These are phyloP conservation scores for Melampsora allii-populina DNA, from an alignment of 1,284 basidiomycete genomes.

Conservation along the genomic window DNA sequence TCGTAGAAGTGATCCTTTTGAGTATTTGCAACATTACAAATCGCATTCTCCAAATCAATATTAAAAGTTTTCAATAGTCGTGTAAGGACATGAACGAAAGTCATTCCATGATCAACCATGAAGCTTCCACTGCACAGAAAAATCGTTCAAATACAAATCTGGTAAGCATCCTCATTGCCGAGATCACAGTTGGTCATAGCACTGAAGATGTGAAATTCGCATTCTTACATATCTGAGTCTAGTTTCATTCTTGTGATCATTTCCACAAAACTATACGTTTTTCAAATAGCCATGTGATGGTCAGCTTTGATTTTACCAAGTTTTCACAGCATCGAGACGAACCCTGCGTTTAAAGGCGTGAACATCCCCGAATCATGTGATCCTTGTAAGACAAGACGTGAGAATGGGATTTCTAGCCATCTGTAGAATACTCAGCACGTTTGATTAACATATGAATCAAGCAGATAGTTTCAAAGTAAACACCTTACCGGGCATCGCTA, in stretches of 20 bases:
- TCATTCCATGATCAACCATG: slow-evolving; percentile 20
- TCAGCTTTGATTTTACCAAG: not conserved
- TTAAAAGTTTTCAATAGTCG: slow-evolving; percentile 21
- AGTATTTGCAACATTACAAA: slow-evolving; percentile 38
- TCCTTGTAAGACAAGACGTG: slow-evolving; percentile 27
- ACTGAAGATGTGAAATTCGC: not conserved
- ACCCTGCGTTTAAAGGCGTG: slow-evolving; percentile 22
- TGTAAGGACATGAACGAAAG: slow-evolving; percentile 29
- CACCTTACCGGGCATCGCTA: not conserved
- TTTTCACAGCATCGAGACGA: slow-evolving; percentile 1
- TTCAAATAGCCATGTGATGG: not conserved
- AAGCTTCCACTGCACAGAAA: slow-evolving; percentile 10
- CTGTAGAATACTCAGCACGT: not conserved
- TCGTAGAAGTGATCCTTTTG: slow-evolving; percentile 34
- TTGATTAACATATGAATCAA: not conserved
- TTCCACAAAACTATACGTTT: slow-evolving; percentile 16
- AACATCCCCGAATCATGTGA: slow-evolving; percentile 37
- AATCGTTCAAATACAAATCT: not conserved
- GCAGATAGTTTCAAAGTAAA: not conserved
- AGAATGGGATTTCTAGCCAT: slow-evolving; percentile 24
- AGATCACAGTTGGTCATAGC: not conserved
- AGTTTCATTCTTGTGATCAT: slow-evolving; percentile 35
- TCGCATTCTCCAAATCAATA: slow-evolving; percentile 20
- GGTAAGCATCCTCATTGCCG: too few species aligned
- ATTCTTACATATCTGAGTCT: slow-evolving; percentile 26